Conservation (phyloP, 169 alveolate species). For the Babesia divergens region DNA sequence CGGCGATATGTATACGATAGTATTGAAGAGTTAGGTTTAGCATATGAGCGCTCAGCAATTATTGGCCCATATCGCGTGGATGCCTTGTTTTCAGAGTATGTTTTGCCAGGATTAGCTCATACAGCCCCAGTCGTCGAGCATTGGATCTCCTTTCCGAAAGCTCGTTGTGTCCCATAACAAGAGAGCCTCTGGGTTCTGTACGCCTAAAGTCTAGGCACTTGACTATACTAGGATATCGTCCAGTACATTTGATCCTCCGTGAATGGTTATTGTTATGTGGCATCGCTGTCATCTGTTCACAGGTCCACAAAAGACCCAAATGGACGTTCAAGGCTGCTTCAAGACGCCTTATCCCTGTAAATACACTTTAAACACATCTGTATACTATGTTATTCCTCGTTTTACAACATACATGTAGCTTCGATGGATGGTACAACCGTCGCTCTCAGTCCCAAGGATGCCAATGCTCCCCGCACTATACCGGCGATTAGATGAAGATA, state of each 20-base stretch:
- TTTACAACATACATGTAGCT: conserved; percentile 14
- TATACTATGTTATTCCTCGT: background rate
- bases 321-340: conserved; percentile 4
- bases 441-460: conserved; percentile 54
- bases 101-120: background rate
- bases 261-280: conserved; percentile 34
- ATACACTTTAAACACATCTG: conserved; percentile 49
- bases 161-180: conserved; percentile 53
- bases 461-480: conserved; percentile 55
- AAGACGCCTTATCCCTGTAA: conserved; percentile 10
- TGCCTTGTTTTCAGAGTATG: conserved; percentile 19
- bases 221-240: conserved; percentile 38
- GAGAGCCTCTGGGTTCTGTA: conserved; percentile 37
- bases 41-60: background rate
- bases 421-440: conserved; percentile 38
- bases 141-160: conserved; percentile 50
- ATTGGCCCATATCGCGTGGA: conserved; percentile 42
- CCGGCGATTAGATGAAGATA: conserved; percentile 52
- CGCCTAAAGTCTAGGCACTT: conserved; percentile 45
- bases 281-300: background rate
- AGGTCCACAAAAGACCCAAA: conserved; percentile 25
- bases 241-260: background rate
- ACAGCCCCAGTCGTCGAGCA: conserved; percentile 4
- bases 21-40: conserved; percentile 14
- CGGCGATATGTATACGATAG: conserved; percentile 1